Base-by-base conservation (phyloP, 129 eudicot genomes). In the Lactuca sativa region DNA sequence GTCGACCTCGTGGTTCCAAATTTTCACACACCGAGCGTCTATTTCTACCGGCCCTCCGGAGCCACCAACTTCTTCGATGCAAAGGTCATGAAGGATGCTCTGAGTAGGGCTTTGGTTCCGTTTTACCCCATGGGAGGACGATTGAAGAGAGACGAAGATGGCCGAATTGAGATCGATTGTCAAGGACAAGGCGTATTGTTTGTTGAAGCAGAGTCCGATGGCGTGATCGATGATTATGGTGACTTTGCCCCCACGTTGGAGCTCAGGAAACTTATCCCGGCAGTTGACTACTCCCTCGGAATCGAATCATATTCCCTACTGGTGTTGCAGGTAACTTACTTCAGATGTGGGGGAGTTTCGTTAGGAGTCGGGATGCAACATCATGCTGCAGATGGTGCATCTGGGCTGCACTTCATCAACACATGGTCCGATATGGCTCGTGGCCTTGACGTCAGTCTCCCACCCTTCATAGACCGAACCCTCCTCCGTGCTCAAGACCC, bases 311-410 rank as follows among this genome's bases (percentile, higher is more conserved):
- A 79, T 15, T 70, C 96, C 30, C 77, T 90, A 13, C 70, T 86
- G 5, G 86, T 90, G 4, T 73, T 90, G 62, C 96, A 86, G 81
- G 83, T 89, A 3, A 89, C 96, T 9, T 69, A 72, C 60, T 89
- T 89, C 74, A 74, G 72, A 79, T 89, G 96, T 33, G 96, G 92
- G 1, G 96, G 96, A 47, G 96, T 83, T 10, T 89, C 92, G 2
- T 80, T 89, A 1, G 96, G 96, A 32, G 96, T 89, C 9, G 96
- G 96, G 8, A 89, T 89, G 96, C 96, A 89, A 59, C 96, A 89
- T 66, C 96, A 89, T 25, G 96, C 72, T 1, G 96, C 96, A 2
- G 96, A 89, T 69, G 96, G 96, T 74, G 83, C 83, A 25, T 86
- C 96, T 0, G 96, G 96, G 14, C 82, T 89, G 59, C 96, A 89